A percentile compares a stretch with the other conserved stretches of the same genome.
These are phyloP conservation scores for Mucor piriformis DNA, from an alignment of 371 early-diverging fungal genomes.

Conservation along the genomic window DNA sequence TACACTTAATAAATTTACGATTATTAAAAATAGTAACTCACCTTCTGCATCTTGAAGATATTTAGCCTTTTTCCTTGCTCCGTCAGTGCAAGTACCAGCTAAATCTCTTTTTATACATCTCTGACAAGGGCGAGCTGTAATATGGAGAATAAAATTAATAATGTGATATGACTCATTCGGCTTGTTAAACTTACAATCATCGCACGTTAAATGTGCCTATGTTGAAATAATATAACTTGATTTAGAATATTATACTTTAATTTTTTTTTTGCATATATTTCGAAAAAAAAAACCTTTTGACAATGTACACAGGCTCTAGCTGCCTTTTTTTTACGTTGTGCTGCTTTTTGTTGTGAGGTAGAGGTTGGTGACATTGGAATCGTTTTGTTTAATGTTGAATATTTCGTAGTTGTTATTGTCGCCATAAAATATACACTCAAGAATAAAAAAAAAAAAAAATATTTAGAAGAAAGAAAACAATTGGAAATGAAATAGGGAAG, in stretches of 20 bases:
- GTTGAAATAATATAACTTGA: background rate
- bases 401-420: background rate
- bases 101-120: conserved; percentile 79
- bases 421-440: conserved; percentile 1
- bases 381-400: background rate
- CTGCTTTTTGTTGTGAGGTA: conserved; percentile 11
- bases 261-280: background rate
- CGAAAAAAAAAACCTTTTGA: conserved; percentile 40
- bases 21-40: background rate
- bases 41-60: conserved; percentile 67
- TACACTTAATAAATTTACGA: background rate
- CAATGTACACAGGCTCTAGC: conserved; percentile 53
- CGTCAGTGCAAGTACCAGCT: conserved; percentile 74
- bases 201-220: conserved; percentile 64
- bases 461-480: background rate
- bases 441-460: background rate
- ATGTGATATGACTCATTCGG: conserved; percentile 1
- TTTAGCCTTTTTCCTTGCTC: conserved; percentile 82
- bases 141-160: background rate
- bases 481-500: conserved; percentile 1
- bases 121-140: conserved; percentile 74
- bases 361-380: conserved; percentile 12
- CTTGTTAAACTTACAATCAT: conserved; percentile 49
- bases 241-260: background rate
- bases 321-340: conserved; percentile 35